Evolutionary conservation across 1,139 yeast species (phyloP).

Genomic region (Lodderomyces parapsilosis): DNA sequence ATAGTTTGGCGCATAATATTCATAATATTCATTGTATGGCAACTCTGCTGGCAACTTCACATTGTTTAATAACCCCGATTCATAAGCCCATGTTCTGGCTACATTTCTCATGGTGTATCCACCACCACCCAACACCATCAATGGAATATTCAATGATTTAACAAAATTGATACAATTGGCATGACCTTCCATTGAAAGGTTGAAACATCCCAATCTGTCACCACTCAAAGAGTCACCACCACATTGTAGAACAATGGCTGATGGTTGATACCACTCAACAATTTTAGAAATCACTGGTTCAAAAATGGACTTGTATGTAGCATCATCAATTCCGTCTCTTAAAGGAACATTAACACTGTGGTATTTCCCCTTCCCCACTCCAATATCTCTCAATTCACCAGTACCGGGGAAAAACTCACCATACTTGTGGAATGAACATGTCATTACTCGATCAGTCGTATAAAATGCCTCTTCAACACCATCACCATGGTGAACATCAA

Average conservation of each 20-base stretch:
- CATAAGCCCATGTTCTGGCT: constrained; percentile 94
- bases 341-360: constrained; percentile 87
- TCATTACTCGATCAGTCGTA: constrained; percentile 95
- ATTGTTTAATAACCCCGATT: constrained; percentile 84
- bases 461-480: constrained; percentile 98
- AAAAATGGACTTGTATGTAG: constrained; percentile 79
- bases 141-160: constrained; percentile 82
- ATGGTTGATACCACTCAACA: constrained; percentile 92
- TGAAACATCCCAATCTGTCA: constrained; percentile 89
- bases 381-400: constrained; percentile 85
- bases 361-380: constrained; percentile 86
- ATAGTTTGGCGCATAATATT: constrained; percentile 96
- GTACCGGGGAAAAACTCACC: constrained; percentile 98
- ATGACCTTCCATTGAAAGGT: constrained; percentile 88
- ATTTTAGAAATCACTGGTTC: constrained; percentile 81
- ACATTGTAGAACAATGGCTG: constrained; percentile 86
- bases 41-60: constrained; percentile 76
- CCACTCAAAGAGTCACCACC: constrained; percentile 95
- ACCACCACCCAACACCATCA: constrained; percentile 95
- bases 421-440: constrained; percentile 94
- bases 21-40: constrained; percentile 95
- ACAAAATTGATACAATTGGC: constrained; percentile 93
- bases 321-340: constrained; percentile 91
- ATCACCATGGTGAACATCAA: constrained; percentile 97
- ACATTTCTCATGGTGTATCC: constrained; percentile 98